Percentiles rank a stretch among this genome's conserved stretches.
phyloP scores from a whole-genome alignment of 495 filamentous ascomycete genomes.

The Platismatia glauca region DNA sequence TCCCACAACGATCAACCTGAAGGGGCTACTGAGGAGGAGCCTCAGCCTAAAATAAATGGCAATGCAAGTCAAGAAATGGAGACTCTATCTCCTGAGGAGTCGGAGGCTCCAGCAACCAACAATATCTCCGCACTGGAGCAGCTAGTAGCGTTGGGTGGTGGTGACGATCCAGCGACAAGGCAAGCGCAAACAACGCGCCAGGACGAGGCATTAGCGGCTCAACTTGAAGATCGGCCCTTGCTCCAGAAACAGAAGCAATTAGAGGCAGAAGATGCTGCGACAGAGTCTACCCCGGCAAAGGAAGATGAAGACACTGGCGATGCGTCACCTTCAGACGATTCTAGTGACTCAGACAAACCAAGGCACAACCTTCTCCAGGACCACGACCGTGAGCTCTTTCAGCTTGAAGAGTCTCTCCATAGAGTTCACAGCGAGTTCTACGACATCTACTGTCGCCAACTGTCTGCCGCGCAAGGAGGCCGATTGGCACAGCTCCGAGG shows the following conservation, averaged over 20 bases:
- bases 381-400: conserved; percentile 69
- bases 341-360: conserved; percentile 37
- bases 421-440: conserved; percentile 73
- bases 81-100: conserved; percentile 5
- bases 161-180: conserved; percentile 59
- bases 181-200: conserved; percentile 73
- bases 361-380: conserved; percentile 78
- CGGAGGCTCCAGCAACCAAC: conserved; percentile 8
- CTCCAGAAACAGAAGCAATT: conserved; percentile 80
- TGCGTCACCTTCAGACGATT: conserved; percentile 34
- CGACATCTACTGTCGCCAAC: conserved; percentile 59
- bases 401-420: conserved; percentile 63
- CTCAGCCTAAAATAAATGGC: conserved; percentile 11
- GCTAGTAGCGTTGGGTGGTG: conserved; percentile 65
- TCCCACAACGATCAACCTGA: conserved; percentile 23
- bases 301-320: conserved; percentile 20
- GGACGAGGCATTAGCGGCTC: conserved; percentile 73
- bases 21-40: conserved; percentile 21
- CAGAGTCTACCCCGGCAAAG: conserved; percentile 33
- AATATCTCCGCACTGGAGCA: conserved; percentile 58
- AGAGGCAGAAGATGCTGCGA: conserved; percentile 62
- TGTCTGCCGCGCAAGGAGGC: conserved; percentile 43
- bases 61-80: conserved; percentile 7
- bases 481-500: conserved; percentile 51
- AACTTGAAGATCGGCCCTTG: conserved; percentile 79